Conservation (phyloP, 2,329 filamentous ascomycete genomes). For the Alternaria tenuissima region DNA sequence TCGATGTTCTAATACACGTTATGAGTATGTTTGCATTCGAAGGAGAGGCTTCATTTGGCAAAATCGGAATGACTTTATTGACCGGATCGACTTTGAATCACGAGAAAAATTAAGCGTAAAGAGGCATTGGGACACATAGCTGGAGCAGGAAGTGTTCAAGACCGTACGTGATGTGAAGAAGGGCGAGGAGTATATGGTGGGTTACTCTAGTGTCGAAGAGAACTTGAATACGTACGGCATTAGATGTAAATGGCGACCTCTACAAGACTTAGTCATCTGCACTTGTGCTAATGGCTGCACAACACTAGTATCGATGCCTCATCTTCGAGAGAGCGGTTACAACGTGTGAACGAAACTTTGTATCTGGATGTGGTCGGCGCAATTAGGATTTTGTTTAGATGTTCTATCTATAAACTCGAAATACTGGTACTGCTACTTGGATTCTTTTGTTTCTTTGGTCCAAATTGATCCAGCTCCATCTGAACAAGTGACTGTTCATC, state of each 20-base stretch:
- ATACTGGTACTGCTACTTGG: constrained; percentile 18
- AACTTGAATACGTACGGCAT: not conserved
- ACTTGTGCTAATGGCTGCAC: not conserved
- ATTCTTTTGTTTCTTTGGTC: constrained; percentile 4
- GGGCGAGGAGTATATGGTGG: not conserved
- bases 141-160: not conserved
- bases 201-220: not conserved
- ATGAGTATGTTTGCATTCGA: too few species aligned
- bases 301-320: not conserved
- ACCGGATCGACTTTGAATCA: not conserved
- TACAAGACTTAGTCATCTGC: not conserved
- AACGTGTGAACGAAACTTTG: not conserved
- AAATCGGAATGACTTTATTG: too few species aligned
- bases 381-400: not conserved
- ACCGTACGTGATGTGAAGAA: not conserved
- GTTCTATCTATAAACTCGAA: constrained; percentile 16
- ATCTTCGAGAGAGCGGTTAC: not conserved
- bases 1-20: too few species aligned
- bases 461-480: constrained; percentile 13
- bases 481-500: constrained; percentile 21
- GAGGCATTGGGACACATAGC: not conserved
- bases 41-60: too few species aligned
- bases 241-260: not conserved
- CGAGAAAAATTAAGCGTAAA: not conserved
- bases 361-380: not conserved